These are phyloP conservation scores for Aspergillus viridinutans DNA, from an alignment of 2,329 filamentous ascomycete genomes.

Conservation along the genomic window DNA sequence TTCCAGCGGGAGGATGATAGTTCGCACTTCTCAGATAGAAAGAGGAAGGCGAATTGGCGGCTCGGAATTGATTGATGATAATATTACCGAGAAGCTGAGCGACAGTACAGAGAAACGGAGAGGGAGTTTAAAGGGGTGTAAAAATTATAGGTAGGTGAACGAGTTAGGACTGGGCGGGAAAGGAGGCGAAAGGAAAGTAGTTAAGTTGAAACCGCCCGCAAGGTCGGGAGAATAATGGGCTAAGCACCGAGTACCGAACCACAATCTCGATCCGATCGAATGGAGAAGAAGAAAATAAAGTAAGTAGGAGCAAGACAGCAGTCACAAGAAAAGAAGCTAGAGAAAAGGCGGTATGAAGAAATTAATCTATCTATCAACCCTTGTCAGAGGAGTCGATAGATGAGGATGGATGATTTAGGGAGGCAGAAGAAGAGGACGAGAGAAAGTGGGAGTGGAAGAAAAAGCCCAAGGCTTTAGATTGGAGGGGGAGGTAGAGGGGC, in stretches of 20 bases:
- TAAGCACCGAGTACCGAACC: neutral
- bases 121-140: neutral
- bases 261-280: neutral
- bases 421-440: neutral
- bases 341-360: slow-evolving; percentile 3
- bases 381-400: neutral
- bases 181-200: neutral
- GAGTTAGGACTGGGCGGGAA: neutral
- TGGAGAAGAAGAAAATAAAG: slow-evolving; percentile 3
- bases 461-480: neutral
- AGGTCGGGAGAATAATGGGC: neutral
- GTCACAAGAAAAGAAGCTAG: slow-evolving; percentile 6
- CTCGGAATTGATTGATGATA: neutral
- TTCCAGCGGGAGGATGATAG: neutral
- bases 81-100: neutral
- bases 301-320: neutral
- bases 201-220: neutral
- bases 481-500: neutral
- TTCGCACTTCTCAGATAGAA: neutral
- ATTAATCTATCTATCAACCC: neutral
- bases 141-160: neutral
- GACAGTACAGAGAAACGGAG: neutral
- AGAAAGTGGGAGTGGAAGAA: neutral
- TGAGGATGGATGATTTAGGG: neutral
- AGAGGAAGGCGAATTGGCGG: neutral